phyloP scores from a whole-genome alignment of 129 eudicot species.

The Centaurea solstitialis region DNA sequence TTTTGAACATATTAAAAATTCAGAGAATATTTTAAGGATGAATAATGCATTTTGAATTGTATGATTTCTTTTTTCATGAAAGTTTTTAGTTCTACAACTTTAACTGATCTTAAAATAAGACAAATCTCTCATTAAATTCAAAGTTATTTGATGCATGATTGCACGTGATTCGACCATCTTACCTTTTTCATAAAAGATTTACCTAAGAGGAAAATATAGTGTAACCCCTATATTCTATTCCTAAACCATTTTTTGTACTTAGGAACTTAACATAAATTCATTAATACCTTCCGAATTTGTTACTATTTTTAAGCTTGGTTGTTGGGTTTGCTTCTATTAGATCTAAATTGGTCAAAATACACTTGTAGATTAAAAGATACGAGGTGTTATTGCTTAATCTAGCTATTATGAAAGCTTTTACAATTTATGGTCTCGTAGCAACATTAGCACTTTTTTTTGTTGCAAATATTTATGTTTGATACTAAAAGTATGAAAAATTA shows the following conservation, averaged over 20 bases:
- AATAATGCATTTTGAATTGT: not conserved
- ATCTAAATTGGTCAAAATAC: too few relatives aligned
- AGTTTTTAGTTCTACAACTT: not conserved
- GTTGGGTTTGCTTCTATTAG: too few relatives aligned
- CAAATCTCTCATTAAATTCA: not conserved
- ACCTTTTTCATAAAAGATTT: not conserved
- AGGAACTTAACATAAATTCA: too few relatives aligned
- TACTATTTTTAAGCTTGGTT: too few relatives aligned
- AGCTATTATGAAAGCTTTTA: not conserved
- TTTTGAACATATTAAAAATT: not conserved
- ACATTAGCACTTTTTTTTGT: too few relatives aligned
- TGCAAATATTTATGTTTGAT: too few relatives aligned
- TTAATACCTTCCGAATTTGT: too few relatives aligned
- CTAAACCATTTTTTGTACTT: too few relatives aligned
- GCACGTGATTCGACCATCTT: not conserved
- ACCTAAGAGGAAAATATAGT: not conserved
- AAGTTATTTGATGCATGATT: not conserved
- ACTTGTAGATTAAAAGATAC: not conserved
- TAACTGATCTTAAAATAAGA: not conserved
- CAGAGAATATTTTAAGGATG: not conserved
- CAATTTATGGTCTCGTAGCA: not conserved
- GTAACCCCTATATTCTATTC: not conserved
- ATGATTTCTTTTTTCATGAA: not conserved
- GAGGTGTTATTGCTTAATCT: not conserved
- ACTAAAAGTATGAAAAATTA: too few relatives aligned